phyloP scores from a whole-genome alignment of 345 rosid species.

The Xanthoceras sorbifolium region DNA sequence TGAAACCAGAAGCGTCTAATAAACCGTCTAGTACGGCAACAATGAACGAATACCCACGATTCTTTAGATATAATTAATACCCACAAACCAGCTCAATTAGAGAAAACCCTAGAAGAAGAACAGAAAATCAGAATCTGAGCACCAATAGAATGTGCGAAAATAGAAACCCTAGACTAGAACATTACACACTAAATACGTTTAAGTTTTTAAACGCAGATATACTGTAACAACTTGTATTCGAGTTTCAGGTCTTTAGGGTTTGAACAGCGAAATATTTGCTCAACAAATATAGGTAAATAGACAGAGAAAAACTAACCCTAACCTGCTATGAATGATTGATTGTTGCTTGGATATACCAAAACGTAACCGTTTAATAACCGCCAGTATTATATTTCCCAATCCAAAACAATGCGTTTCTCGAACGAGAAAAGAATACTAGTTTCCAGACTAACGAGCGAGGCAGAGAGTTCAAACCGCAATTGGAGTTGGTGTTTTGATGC shows the following conservation, averaged over 20 bases:
- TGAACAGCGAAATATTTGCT: slow-evolving; percentile 13
- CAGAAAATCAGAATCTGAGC: slow-evolving; percentile 30
- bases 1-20: slow-evolving; percentile 11
- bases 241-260: slow-evolving; percentile 42
- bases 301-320: slow-evolving; percentile 37
- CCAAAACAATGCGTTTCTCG: slow-evolving; percentile 42
- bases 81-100: slow-evolving; percentile 27
- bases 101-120: slow-evolving; percentile 22
- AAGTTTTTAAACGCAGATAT: background rate
- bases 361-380: slow-evolving; percentile 44
- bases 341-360: slow-evolving; percentile 22
- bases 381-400: slow-evolving; percentile 22
- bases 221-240: background rate
- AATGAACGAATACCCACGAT: slow-evolving; percentile 23
- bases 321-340: slow-evolving; percentile 31
- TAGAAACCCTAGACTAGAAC: slow-evolving; percentile 39
- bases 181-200: background rate
- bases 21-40: slow-evolving; percentile 3
- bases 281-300: background rate
- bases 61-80: slow-evolving; percentile 18
- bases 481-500: background rate
- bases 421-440: background rate
- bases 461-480: background rate
- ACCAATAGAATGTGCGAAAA: slow-evolving; percentile 2
- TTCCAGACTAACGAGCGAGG: slow-evolving; percentile 12